Conservation (phyloP, 2,329 filamentous ascomycete species). For the Fusarium acutatum region DNA sequence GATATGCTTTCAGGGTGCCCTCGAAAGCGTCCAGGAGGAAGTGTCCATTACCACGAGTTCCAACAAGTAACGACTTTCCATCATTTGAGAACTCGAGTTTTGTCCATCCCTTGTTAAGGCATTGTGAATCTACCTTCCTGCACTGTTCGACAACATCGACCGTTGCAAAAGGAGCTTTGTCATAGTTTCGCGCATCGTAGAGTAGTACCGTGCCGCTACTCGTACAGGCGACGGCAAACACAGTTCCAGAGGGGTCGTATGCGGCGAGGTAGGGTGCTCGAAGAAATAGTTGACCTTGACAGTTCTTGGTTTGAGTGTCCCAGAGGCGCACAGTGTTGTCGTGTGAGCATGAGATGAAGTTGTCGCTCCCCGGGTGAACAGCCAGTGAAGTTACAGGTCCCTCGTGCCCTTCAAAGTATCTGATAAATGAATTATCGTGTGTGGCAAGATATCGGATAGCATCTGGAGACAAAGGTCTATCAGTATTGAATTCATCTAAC, state of each 20-base stretch:
- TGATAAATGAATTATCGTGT: conserved; percentile 95
- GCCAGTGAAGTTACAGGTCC: conserved; percentile 83
- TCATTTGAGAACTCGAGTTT: conserved; percentile 97
- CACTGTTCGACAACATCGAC: conserved; percentile 78
- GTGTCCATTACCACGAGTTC: conserved; percentile 85
- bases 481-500: background rate
- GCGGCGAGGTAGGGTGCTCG: conserved; percentile 83
- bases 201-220: conserved; percentile 81
- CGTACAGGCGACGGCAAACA: conserved; percentile 90
- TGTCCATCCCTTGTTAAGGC: conserved; percentile 78
- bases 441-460: conserved; percentile 87
- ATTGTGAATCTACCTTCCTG: conserved; percentile 60
- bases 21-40: conserved; percentile 95
- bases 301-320: conserved; percentile 83
- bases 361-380: conserved; percentile 86
- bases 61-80: conserved; percentile 84
- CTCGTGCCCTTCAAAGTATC: conserved; percentile 94
- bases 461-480: conserved; percentile 57
- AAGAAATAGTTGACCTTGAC: conserved; percentile 82
- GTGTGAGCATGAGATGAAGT: conserved; percentile 89
- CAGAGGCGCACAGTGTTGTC: conserved; percentile 93
- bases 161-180: conserved; percentile 86
- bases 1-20: conserved; percentile 78
- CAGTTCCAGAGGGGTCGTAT: conserved; percentile 90
- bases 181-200: conserved; percentile 93